phyloP scores from a whole-genome alignment of 306 rosid genomes.

The Pachyrhizus erosus region DNA sequence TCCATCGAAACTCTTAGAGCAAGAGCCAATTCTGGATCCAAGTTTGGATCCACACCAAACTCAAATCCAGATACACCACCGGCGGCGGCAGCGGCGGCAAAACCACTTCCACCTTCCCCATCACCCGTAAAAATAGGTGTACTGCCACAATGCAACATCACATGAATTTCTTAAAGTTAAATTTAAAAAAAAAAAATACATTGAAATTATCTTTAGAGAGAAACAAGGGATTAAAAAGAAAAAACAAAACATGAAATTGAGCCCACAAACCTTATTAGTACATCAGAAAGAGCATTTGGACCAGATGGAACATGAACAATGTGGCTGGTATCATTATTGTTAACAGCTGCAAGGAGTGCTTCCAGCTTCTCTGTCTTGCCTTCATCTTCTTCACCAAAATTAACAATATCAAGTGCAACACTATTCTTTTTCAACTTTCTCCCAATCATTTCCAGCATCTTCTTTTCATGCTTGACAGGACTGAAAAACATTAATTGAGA shows the following conservation, averaged over 20 bases:
- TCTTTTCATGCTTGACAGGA: conserved; percentile 82
- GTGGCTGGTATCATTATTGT: conserved; percentile 79
- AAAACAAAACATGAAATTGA: conserved; percentile 25
- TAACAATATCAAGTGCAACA: conserved; percentile 87
- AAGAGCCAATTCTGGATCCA: conserved; percentile 98
- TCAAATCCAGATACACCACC: conserved; percentile 94
- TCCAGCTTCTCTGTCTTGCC: conserved; percentile 85
- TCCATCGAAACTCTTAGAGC: conserved; percentile 99
- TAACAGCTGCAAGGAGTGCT: conserved; percentile 82
- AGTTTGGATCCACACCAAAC: conserved; percentile 98
- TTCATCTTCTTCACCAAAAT: conserved; percentile 94
- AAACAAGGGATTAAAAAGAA: neutral
- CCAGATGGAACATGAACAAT: conserved; percentile 57
- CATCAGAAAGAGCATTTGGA: conserved; percentile 57
- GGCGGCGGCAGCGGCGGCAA: conserved; percentile 91
- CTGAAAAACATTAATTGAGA: conserved; percentile 51
- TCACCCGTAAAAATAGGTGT: conserved; percentile 97
- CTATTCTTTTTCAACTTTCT: conserved; percentile 90
- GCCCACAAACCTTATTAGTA: conserved; percentile 62
- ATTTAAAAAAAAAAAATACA: neutral
- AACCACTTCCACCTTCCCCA: conserved; percentile 97
- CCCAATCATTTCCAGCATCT: conserved; percentile 83
- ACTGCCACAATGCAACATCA: conserved; percentile 51
- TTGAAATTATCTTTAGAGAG: neutral
- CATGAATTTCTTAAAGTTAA: conserved; percentile 18